phyloP scores from a whole-genome alignment of 1,284 basidiomycete species.

The Malassezia sp. region DNA sequence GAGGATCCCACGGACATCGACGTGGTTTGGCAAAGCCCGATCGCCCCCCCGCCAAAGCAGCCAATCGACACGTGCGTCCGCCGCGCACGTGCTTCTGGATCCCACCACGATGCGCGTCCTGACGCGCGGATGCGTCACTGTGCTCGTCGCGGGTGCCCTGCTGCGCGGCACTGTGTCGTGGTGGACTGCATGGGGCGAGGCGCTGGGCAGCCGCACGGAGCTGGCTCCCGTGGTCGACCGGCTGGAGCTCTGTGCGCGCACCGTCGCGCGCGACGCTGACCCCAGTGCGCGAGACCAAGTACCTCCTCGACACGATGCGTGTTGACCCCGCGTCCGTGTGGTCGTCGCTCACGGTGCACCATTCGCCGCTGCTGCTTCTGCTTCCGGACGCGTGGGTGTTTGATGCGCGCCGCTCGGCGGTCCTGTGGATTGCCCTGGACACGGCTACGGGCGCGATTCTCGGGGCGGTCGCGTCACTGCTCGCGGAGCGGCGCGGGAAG shows the following conservation, averaged over 20 bases:
- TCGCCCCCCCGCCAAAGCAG: no score
- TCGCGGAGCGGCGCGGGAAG: neutral
- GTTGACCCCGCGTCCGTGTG: slow-evolving; percentile 5
- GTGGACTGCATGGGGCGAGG: slow-evolving; percentile 10
- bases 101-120: neutral
- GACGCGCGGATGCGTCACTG: neutral
- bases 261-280: neutral
- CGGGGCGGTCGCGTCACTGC: neutral
- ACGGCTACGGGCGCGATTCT: slow-evolving; percentile 2
- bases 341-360: slow-evolving; percentile 8
- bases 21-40: no score
- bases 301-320: neutral
- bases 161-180: slow-evolving; percentile 8
- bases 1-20: no score
- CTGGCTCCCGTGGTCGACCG: slow-evolving; percentile 11
- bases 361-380: slow-evolving; percentile 12
- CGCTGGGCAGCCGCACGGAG: neutral
- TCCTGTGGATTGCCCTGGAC: slow-evolving; percentile 8
- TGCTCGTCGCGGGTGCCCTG: neutral
- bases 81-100: neutral
- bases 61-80: slow-evolving; percentile 1
- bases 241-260: slow-evolving; percentile 4
- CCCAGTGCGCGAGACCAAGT: slow-evolving; percentile 10
- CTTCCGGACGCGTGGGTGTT: neutral
- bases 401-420: slow-evolving; percentile 1